These are phyloP conservation scores for Amoebophrya sp. DNA, from an alignment of 169 alveolate species.

Conservation along the genomic window DNA sequence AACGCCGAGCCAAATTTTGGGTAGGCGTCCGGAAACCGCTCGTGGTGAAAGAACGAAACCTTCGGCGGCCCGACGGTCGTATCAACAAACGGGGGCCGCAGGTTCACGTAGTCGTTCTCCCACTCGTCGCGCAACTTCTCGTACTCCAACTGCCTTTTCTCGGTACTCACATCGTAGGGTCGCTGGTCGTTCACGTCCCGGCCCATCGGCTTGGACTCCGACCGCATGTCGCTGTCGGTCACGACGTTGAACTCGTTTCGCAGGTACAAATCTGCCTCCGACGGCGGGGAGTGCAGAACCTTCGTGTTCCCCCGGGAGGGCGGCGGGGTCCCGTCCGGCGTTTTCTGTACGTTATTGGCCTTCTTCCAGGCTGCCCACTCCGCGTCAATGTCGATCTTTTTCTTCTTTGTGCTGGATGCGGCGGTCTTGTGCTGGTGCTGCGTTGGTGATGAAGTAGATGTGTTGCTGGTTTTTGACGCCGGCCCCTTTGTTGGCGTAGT, in stretches of 20 bases:
- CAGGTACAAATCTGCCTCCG: no score
- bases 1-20: background rate
- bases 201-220: background rate
- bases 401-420: background rate
- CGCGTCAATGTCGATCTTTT: background rate
- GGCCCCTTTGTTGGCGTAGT: no score
- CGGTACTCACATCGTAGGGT: background rate
- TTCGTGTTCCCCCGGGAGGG: slow-evolving; percentile 15
- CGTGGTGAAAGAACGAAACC: background rate
- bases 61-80: background rate
- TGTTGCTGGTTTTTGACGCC: no score
- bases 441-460: no score
- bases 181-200: background rate
- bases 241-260: no score
- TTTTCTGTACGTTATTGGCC: background rate
- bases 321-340: background rate
- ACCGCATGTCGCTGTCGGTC: no score
- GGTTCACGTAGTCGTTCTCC: background rate
- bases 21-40: background rate
- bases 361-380: background rate
- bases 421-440: no score
- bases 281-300: no score
- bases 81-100: background rate
- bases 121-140: background rate
- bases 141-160: background rate